Evolutionary conservation across 2,329 filamentous ascomycete genomes (phyloP).

Genomic region (Ascocoryne sarcoides): DNA sequence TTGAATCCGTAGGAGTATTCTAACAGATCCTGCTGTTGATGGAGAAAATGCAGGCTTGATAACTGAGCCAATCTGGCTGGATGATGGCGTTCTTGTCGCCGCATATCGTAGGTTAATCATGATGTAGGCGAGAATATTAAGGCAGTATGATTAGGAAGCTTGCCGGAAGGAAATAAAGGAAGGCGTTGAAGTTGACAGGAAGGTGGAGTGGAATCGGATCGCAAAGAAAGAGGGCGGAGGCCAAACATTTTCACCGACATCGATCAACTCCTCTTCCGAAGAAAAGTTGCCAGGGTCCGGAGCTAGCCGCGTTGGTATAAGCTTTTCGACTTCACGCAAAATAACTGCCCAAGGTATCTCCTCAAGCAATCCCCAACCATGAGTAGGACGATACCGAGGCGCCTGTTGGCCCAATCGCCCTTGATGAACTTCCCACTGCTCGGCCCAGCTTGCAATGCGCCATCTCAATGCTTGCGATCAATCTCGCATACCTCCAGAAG

Average conservation of each 20-base stretch:
- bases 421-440: slow-evolving; percentile 8
- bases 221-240: slow-evolving; percentile 1
- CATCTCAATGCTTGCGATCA: slow-evolving; percentile 18
- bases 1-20: slow-evolving; percentile 28
- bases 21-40: slow-evolving; percentile 26
- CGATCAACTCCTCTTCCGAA: not conserved
- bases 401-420: slow-evolving; percentile 24
- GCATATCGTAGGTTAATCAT: slow-evolving; percentile 27
- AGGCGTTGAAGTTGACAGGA: not conserved
- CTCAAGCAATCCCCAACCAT: slow-evolving; percentile 13
- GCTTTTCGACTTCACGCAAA: not conserved
- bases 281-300: slow-evolving; percentile 9
- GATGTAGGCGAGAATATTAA: slow-evolving; percentile 3
- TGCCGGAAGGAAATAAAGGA: too few species aligned
- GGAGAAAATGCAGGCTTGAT: slow-evolving; percentile 26
- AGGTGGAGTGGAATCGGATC: not conserved
- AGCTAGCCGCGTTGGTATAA: slow-evolving; percentile 5
- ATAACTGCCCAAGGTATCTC: not conserved
- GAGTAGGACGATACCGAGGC: slow-evolving; percentile 23
- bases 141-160: not conserved
- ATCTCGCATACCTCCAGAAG: slow-evolving; percentile 29
- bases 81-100: slow-evolving; percentile 19
- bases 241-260: slow-evolving; percentile 22
- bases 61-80: slow-evolving; percentile 22
- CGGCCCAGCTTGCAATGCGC: slow-evolving; percentile 4